Evolutionary conservation across 164 flowering plant species (phyloP).

Genomic region (Tetrastigma voinierianum): DNA sequence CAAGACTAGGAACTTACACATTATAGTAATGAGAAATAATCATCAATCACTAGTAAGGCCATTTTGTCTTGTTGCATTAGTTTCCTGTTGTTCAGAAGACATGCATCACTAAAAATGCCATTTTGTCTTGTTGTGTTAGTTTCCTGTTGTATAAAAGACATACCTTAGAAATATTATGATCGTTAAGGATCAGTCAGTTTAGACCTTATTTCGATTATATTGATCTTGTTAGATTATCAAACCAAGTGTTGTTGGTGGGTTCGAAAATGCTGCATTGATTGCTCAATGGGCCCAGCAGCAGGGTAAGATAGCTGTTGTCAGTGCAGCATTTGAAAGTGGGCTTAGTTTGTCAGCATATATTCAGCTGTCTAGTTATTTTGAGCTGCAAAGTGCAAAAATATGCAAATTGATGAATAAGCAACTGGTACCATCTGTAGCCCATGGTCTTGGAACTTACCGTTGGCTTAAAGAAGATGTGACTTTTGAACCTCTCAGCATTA

Average conservation of each 20-base stretch:
- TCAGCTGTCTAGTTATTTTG: constrained; percentile 66
- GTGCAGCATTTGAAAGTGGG: constrained; percentile 88
- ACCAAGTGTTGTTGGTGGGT: constrained; percentile 92
- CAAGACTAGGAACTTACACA: not conserved
- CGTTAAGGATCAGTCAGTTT: not conserved
- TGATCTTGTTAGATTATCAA: constrained; percentile 68
- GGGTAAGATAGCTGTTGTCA: constrained; percentile 80
- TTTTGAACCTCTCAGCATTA: constrained; percentile 39
- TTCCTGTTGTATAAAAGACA: not conserved
- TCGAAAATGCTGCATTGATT: constrained; percentile 76
- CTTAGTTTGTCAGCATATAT: constrained; percentile 71
- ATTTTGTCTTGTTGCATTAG: not conserved
- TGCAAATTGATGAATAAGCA: constrained; percentile 37
- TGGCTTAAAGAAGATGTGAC: constrained; percentile 90
- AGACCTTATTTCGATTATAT: constrained; percentile 1
- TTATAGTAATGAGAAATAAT: not conserved
- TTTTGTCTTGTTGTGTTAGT: not conserved
- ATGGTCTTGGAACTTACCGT: constrained; percentile 92
- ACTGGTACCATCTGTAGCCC: constrained; percentile 48
- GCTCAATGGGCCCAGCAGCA: constrained; percentile 86
- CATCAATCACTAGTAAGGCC: not conserved
- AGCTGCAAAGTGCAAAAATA: constrained; percentile 46
- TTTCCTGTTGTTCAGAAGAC: not conserved
- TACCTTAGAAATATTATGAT: not conserved
- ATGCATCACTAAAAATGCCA: not conserved